Base-by-base conservation (phyloP, 441 rosid genomes). In the Syzygium syzygioides region DNA sequence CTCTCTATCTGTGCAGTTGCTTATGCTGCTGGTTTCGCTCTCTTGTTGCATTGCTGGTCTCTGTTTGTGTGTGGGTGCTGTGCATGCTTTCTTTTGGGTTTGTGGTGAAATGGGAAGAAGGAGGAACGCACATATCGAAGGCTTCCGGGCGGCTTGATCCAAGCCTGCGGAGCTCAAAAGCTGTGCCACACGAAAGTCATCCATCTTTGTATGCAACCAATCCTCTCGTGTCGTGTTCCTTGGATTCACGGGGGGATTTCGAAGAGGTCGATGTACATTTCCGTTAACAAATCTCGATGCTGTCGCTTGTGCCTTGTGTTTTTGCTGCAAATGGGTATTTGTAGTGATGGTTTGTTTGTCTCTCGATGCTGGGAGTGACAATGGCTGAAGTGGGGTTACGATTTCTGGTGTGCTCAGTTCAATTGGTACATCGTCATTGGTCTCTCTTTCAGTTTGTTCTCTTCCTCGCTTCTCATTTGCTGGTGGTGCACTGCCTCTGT, bases 91-190 rank as follows among this genome's bases (percentile, higher is more conserved):
- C 5, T 34, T 59, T 23, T 7, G 26, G 9, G 76, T 71, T 20
- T 71, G 80, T 1, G 28, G 80, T 71, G 50, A 71, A 37, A 71
- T 71, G 80, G 48, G 50, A 19, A 12, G 76, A 37, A 66, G 41
- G 41, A 32, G 45, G 18, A 50, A 80, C 53, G 90, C 90, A 89
- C 90, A 79, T 86, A n/a, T 89, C 88, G 90, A 89, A 89, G 90
- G 90, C 79, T 89, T 86, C 57, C 76, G 37, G 90, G 90, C 55
- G 88, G 32, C 86, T 34, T 4, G 3, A 79, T 32, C 56, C 37
- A 57, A n/a, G 88, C 86, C 90, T 62, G 60, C 0, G 88, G 90
- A 86, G 90, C 90, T 89, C 88, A 89, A 89, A 76, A 32, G 41
- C 83, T 89, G 90, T 89, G 90, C 90, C 12, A 86, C 37, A 89